phyloP scores from a whole-genome alignment of 2,329 filamentous ascomycete species.

The Colletotrichum sojae region DNA sequence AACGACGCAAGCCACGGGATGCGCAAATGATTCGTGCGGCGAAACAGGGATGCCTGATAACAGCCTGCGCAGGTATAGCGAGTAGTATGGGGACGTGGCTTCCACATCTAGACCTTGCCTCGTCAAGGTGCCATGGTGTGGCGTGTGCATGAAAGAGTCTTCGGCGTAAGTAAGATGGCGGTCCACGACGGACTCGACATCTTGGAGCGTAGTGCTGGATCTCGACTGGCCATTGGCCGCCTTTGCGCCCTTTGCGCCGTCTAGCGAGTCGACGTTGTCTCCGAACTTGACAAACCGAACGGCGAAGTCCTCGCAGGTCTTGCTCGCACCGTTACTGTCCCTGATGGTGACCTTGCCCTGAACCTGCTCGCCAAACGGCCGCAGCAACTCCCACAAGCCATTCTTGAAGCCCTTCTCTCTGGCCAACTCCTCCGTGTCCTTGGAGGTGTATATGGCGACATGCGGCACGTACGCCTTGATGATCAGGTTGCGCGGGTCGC shows the following conservation, averaged over 20 bases:
- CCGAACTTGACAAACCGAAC: slow-evolving; percentile 86
- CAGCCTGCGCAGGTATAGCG: slow-evolving; percentile 85
- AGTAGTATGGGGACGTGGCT: slow-evolving; percentile 83
- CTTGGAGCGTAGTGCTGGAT: slow-evolving; percentile 59
- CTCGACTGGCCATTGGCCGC: slow-evolving; percentile 48
- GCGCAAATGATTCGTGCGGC: slow-evolving; percentile 92
- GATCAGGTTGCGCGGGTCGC: slow-evolving; percentile 76
- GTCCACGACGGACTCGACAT: slow-evolving; percentile 86
- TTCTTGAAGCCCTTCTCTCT: slow-evolving; percentile 86
- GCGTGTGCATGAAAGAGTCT: slow-evolving; percentile 61
- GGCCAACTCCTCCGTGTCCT: slow-evolving; percentile 86
- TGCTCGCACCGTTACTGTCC: slow-evolving; percentile 89
- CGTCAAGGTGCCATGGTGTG: slow-evolving; percentile 55
- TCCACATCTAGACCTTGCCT: slow-evolving; percentile 61
- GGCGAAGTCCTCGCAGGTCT: slow-evolving; percentile 89
- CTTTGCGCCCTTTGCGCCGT: slow-evolving; percentile 52
- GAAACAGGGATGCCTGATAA: slow-evolving; percentile 84
- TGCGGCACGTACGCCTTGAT: slow-evolving; percentile 90
- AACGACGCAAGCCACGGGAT: slow-evolving; percentile 94
- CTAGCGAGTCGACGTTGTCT: slow-evolving; percentile 67
- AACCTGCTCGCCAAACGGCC: slow-evolving; percentile 91
- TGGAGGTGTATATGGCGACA: slow-evolving; percentile 87
- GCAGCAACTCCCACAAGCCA: slow-evolving; percentile 86
- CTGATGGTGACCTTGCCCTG: slow-evolving; percentile 90
- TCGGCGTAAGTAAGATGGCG: slow-evolving; percentile 85